phyloP scores from a whole-genome alignment of 306 rosid genomes.

The Psophocarpus tetragonolobus region DNA sequence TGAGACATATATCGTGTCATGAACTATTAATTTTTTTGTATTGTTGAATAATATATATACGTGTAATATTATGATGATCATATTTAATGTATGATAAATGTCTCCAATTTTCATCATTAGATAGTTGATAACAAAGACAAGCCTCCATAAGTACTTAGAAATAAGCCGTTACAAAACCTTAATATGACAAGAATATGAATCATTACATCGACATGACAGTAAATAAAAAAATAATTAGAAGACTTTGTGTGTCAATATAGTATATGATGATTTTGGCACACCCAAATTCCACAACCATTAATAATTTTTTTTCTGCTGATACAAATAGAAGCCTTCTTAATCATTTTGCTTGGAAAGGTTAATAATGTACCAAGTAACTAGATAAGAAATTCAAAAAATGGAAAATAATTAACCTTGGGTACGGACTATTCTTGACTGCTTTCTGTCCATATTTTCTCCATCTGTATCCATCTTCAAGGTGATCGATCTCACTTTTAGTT shows the following conservation, averaged over 20 bases:
- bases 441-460: slow-evolving; percentile 98
- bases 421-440: slow-evolving; percentile 92
- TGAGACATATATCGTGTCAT: neutral
- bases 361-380: neutral
- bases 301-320: slow-evolving; percentile 1
- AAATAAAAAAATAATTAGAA: neutral
- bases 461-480: slow-evolving; percentile 94
- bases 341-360: slow-evolving; percentile 23
- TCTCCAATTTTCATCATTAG: slow-evolving; percentile 15
- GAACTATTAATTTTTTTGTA: neutral
- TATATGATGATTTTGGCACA: slow-evolving; percentile 21
- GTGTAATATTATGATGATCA: neutral
- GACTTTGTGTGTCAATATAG: neutral
- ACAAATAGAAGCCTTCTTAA: neutral
- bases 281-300: neutral
- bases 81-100: neutral
- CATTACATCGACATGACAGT: slow-evolving; percentile 4
- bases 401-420: slow-evolving; percentile 65
- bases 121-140: neutral
- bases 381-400: neutral
- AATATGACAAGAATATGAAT: slow-evolving; percentile 7
- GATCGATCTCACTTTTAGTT: slow-evolving; percentile 90
- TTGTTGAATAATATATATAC: neutral
- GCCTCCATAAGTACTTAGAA: neutral
- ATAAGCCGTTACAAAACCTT: neutral